Evolutionary conservation across 495 filamentous ascomycete species (phyloP), one percentile per base, ranked within the genome.

Genomic region (Penicillium malachiteum): DNA sequence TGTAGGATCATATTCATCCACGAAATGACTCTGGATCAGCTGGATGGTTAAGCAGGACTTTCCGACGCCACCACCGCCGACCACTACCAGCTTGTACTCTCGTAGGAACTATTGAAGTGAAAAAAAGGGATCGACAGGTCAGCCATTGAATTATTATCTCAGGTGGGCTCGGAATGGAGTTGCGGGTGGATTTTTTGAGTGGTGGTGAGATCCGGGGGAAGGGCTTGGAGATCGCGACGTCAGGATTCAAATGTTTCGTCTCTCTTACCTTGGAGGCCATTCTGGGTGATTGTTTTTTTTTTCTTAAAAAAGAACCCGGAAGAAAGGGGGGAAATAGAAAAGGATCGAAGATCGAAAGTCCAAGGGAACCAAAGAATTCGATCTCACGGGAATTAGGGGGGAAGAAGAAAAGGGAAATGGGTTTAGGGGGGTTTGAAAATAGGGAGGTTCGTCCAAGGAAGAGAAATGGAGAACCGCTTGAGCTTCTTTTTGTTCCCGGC

Each of bases 21-120:
- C 92, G 78, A 98, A 98, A 71, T 98, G 94, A 64, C 86, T 90
- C 77, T 98, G 94, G 72, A 97, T 97, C 78, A 98, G 82, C 80
- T 97, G 94, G 70, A 98, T 98, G 30, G 94, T 98, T 80, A 98
- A 84, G 80, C 94, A 98, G 46, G 95, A 97, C 78, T 98, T 98
- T 73, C 94, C 94, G 56, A 98, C 94, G 66, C 94, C 94, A 82
- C 94, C 94, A 62, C 94, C 94, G 64, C 94, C 94, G 45, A 98
- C 94, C 16, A 98, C 94, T 31, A 98, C 94, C 69, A 98, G 76
- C 78, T 98, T 98, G 79, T 98, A 98, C 77, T 98, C 94, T 85
- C 94, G 83, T 63, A 97, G 82, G 74, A 97, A 97, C 90, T 97
- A 47, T 43, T 12, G 18, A 4, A 40, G 11, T 10, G 55, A 45